These are phyloP conservation scores for Trametes polyzona DNA, from an alignment of 1,284 basidiomycete species.

Conservation along the genomic window DNA sequence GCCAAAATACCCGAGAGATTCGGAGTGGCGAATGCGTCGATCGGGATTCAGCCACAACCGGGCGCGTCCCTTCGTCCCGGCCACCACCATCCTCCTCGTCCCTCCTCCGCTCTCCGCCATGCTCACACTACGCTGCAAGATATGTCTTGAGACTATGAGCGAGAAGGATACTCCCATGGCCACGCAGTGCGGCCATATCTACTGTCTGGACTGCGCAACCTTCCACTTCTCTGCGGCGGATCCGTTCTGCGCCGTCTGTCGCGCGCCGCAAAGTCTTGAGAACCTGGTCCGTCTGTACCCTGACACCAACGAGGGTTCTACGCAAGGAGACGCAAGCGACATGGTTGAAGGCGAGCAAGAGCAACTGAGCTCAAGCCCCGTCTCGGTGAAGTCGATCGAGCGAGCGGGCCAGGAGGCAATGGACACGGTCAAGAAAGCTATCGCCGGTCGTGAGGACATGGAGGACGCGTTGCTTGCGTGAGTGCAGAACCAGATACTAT, in stretches of 20 bases:
- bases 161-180: slow-evolving; percentile 21
- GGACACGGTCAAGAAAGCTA: slow-evolving; percentile 9
- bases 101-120: slow-evolving; percentile 6
- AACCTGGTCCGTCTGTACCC: slow-evolving; percentile 31
- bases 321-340: background rate
- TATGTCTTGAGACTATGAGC: slow-evolving; percentile 31
- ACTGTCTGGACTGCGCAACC: slow-evolving; percentile 34
- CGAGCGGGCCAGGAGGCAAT: slow-evolving; percentile 15
- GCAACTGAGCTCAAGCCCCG: slow-evolving; percentile 11
- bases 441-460: slow-evolving; percentile 12
- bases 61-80: slow-evolving; percentile 7
- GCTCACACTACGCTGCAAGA: slow-evolving; percentile 28
- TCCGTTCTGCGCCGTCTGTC: slow-evolving; percentile 31
- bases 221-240: slow-evolving; percentile 29
- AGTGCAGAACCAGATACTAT: background rate
- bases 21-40: slow-evolving; percentile 11
- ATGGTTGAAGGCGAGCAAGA: background rate
- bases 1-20: slow-evolving; percentile 5
- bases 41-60: slow-evolving; percentile 8
- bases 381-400: slow-evolving; percentile 17
- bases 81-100: slow-evolving; percentile 10
- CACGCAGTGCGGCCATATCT: slow-evolving; percentile 35
- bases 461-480: slow-evolving; percentile 18
- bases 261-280: slow-evolving; percentile 25
- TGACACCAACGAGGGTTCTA: slow-evolving; percentile 12